Evolutionary conservation across 2,329 filamentous ascomycete species (phyloP).

Genomic region (Drechslerella coelobrocha): DNA sequence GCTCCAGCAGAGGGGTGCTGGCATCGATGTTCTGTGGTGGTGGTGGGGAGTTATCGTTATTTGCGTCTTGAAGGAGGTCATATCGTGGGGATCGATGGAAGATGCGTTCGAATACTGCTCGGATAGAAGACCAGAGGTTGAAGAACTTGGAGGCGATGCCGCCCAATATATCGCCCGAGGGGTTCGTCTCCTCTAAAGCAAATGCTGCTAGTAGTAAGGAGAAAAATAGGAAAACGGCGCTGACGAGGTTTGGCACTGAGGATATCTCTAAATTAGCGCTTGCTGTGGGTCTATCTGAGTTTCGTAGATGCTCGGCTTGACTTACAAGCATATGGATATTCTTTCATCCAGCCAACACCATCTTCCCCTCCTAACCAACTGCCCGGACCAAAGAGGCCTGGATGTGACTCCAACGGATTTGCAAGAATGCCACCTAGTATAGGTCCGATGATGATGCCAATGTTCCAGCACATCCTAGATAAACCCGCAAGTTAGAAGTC

Average conservation of each 20-base stretch:
- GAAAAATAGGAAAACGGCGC: constrained; percentile 61
- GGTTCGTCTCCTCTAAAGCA: constrained; percentile 28
- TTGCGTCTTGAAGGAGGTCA: constrained; percentile 54
- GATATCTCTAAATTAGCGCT: background rate
- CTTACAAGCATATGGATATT: constrained; percentile 63
- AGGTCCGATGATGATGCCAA: constrained; percentile 68
- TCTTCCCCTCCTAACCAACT: constrained; percentile 47
- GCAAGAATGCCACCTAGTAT: constrained; percentile 62
- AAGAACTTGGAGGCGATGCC: constrained; percentile 3
- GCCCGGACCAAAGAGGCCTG: constrained; percentile 60
- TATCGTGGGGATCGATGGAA: constrained; percentile 53
- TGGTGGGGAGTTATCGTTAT: constrained; percentile 25
- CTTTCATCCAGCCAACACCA: constrained; percentile 59
- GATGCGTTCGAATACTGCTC: background rate
- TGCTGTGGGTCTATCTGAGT: background rate
- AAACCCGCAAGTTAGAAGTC: constrained; percentile 58
- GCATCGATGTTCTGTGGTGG: constrained; percentile 3
- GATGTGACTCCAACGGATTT: constrained; percentile 59
- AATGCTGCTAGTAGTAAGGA: constrained; percentile 28
- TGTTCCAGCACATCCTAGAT: constrained; percentile 73
- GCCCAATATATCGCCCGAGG: constrained; percentile 38
- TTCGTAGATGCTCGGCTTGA: background rate
- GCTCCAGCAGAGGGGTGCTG: constrained; percentile 48
- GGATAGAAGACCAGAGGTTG: constrained; percentile 9
- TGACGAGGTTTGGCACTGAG: constrained; percentile 64